Evolutionary conservation across 257 asterid species (phyloP), one percentile per base, ranked within the genome.

Genomic region (Hygrophila difformis): DNA sequence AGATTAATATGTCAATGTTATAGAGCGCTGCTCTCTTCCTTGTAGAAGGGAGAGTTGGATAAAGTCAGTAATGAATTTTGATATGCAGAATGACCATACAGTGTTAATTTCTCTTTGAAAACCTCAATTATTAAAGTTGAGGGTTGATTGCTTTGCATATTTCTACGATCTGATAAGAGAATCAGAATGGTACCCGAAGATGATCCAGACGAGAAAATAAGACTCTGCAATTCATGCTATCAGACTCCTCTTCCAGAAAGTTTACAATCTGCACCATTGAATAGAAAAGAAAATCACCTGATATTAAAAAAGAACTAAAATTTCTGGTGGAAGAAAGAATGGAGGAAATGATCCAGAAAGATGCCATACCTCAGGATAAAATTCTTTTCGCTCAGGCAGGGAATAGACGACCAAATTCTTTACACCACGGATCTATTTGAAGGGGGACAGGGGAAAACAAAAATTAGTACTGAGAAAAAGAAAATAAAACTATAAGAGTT

Each of bases 301-400:
- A 26, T 26, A 37, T 20, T 26, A 15, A 40, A 53, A 49, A 48
- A 18, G 22, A 34, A 31, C 34, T 36, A 44, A 23, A 33, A 37
- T 2, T 8, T 38, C 14, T 18, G 18, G 49, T 5, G 2, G 11
- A 7, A 31, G 9, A 12, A 49, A 15, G 36, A 43, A 39, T 18
- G 41, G 19, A 31, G 37, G 8, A 57, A 21, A 13, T 28, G 23
- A 16, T 51, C 35, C 21, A 33, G 6, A 48, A 47, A 35, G 14
- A 42, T 24, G 51, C 17, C 44, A 42, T 48, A 89, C 97, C 97
- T 89, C 93, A 6, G 96, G 88, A 71, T 89, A 89, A 66, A 89
- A 79, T 59, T 89, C 96, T 67, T 79, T 85, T 48, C 96, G 69
- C 78, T 89, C 96, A 4, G 98, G 98, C 55, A 85, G 75, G 35